Evolutionary conservation across 2,329 filamentous ascomycete genomes (phyloP), one percentile per base, ranked within the genome.

Genomic region (Elsinoe batatas): DNA sequence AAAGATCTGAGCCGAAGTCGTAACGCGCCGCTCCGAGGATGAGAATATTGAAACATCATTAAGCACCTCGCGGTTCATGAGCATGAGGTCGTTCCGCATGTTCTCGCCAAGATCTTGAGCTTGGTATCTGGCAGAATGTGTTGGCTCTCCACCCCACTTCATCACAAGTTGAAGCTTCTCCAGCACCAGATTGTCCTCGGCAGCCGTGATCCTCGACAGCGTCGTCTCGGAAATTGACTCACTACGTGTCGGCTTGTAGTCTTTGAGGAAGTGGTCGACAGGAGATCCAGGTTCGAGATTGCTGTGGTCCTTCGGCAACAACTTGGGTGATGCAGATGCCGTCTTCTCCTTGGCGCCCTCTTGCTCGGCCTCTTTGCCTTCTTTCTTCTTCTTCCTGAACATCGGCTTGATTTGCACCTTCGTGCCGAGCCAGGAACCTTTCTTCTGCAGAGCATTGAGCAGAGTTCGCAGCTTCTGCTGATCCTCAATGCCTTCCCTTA

Each of bases 361-460:
- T 10, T 61, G 58, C 43, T 60, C 59, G 1, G 37, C 58, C 22
- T 61, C 61, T 0, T 67, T 66, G 20, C 67, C 81, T 51, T 87
- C 81, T 2, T 83, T 80, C 65, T 83, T 88, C 65, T 89, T 84
- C 73, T 91, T 95, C 53, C 91, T 84, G 71, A 98, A 98, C 90
- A 98, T 95, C 8, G 93, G 93, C 71, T 98, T 98, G 68, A 98
- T 97, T 71, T 98, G 93, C 1, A 98, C 90, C 69, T 98, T 98
- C 1, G 93, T 98, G 0, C 93, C 93, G 3, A 90, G 85, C 87
- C 91, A 96, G 17, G 83, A 84, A 1, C 91, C 90, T 70, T 98
- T 98, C 72, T 93, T 94, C 40, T 88, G 83, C 5, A 98, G 74
- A 5, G 94, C 91, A 60, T 91, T 91, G 57, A 87, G 85, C 50